Conservation (phyloP, 371 early-diverging fungal species). For the Phascolomyces articulosus region DNA sequence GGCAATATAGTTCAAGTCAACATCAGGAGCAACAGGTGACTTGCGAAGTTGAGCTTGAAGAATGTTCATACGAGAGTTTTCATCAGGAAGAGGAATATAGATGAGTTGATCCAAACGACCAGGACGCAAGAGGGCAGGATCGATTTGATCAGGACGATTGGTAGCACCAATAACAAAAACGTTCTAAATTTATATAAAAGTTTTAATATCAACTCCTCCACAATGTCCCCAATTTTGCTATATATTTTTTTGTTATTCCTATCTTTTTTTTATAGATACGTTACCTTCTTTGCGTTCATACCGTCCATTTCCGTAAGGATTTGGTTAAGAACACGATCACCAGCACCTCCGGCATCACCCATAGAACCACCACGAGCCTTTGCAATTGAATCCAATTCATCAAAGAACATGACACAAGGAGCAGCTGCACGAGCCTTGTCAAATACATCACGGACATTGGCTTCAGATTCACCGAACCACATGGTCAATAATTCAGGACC, state of each 20-base stretch:
- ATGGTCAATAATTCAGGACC: slow-evolving; percentile 99
- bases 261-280: slow-evolving; percentile 53
- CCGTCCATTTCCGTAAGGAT: slow-evolving; percentile 99
- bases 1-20: slow-evolving; percentile 91
- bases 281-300: slow-evolving; percentile 94
- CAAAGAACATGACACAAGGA: slow-evolving; percentile 99
- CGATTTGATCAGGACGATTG: slow-evolving; percentile 99
- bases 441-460: slow-evolving; percentile 99
- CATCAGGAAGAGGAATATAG: slow-evolving; percentile 99
- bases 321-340: slow-evolving; percentile 99
- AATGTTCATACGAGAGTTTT: slow-evolving; percentile 87
- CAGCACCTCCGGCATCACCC: slow-evolving; percentile 96
- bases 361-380: slow-evolving; percentile 90
- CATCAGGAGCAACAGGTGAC: slow-evolving; percentile 89
- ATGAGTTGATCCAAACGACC: slow-evolving; percentile 99
- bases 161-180: slow-evolving; percentile 99
- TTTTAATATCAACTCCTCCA: slow-evolving; percentile 53
- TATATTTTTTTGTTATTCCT: too few relatives aligned
- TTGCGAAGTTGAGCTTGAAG: slow-evolving; percentile 96
- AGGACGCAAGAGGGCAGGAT: slow-evolving; percentile 95
- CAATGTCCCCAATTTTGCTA: neutral
- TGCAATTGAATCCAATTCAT: slow-evolving; percentile 99
- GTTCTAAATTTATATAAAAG: slow-evolving; percentile 79
- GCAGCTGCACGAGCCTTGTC: slow-evolving; percentile 99
- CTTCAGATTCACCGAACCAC: slow-evolving; percentile 99